Evolutionary conservation across 495 filamentous ascomycete species (phyloP).

Genomic region (Pseudomonodictys pantanalensis): DNA sequence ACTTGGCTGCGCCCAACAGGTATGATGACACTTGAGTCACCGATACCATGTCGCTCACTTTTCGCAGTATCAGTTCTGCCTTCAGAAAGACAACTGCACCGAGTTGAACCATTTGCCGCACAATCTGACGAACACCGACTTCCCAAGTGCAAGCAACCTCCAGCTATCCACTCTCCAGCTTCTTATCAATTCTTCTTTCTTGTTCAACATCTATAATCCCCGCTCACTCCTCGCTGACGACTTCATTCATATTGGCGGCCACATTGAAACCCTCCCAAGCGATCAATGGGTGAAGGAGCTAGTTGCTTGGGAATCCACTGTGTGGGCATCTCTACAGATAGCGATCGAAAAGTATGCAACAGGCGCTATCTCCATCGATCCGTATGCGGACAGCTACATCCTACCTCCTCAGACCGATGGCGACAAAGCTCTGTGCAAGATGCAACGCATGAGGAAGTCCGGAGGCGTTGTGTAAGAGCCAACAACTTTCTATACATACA

Average conservation of each 20-base stretch:
- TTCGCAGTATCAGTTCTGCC: too few species aligned
- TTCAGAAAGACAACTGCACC: too few species aligned
- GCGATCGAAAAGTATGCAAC: neutral
- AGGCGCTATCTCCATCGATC: neutral
- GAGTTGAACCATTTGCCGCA: too few species aligned
- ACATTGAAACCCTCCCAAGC: constrained; percentile 6
- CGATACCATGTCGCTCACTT: too few species aligned
- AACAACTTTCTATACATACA: too few species aligned
- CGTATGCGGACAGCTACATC: neutral
- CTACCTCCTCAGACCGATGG: neutral
- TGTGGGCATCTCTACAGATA: neutral
- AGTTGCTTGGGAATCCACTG: neutral
- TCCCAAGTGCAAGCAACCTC: too few species aligned
- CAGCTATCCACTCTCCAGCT: neutral
- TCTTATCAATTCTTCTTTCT: neutral
- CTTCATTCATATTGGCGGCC: neutral
- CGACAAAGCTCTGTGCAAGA: neutral
- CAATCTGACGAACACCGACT: too few species aligned
- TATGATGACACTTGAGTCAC: too few species aligned
- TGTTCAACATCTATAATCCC: too few species aligned
- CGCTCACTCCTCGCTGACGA: too few species aligned
- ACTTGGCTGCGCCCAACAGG: constrained; percentile 11
- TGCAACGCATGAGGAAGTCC: neutral
- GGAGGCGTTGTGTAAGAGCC: constrained; percentile 12
- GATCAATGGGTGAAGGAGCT: constrained; percentile 15